These are phyloP conservation scores for Aspergillus sp. DNA, from an alignment of 2,329 filamentous ascomycete genomes.

Conservation along the genomic window DNA sequence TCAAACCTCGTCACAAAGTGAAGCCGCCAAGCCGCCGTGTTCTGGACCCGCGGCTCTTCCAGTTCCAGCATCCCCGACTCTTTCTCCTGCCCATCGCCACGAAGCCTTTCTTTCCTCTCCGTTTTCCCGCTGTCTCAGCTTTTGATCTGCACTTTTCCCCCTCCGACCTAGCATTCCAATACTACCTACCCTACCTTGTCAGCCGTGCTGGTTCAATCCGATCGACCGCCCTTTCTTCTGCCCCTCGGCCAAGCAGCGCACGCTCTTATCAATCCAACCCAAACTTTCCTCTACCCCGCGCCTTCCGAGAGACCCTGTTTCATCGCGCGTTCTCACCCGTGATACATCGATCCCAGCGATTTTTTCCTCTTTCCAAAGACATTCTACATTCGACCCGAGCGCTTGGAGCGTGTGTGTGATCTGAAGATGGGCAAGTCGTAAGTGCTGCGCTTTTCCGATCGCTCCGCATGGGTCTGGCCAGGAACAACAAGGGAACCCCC, in stretches of 20 bases:
- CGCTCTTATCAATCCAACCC: constrained; percentile 24
- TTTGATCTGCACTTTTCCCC: not conserved
- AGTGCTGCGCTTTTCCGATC: constrained; percentile 23
- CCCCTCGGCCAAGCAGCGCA: constrained; percentile 13
- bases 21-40: constrained; percentile 23
- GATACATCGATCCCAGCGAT: not conserved
- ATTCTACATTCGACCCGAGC: not conserved
- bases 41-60: constrained; percentile 26
- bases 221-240: not conserved
- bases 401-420: constrained; percentile 16
- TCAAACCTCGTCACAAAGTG: not conserved
- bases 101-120: not conserved
- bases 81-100: constrained; percentile 14
- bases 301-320: constrained; percentile 18
- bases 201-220: not conserved
- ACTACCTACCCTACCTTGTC: not conserved
- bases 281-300: constrained; percentile 22
- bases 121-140: not conserved
- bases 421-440: constrained; percentile 42
- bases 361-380: not conserved
- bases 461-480: constrained; percentile 13
- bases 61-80: constrained; percentile 21
- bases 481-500: not conserved
- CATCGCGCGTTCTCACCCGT: not conserved
- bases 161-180: not conserved